Evolutionary conservation across 2,329 filamentous ascomycete genomes (phyloP), one percentile per base, ranked within the genome.

Genomic region (Colletotrichum musicola): DNA sequence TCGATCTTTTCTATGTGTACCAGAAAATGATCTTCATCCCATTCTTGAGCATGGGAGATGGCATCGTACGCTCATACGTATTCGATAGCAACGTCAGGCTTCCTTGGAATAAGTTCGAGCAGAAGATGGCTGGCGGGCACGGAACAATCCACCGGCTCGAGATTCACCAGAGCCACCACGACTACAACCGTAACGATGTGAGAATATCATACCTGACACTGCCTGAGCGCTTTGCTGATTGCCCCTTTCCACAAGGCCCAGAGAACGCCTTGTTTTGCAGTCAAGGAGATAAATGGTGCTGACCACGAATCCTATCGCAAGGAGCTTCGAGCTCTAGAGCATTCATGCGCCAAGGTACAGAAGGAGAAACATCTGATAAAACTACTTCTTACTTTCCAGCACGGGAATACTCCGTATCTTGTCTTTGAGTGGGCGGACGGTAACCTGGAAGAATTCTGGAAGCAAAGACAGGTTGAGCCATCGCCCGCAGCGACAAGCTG

Each of bases 391-490:
- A 71, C 64, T 3, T 71, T 67, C 16, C 47, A 65, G 35, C 55
- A 71, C 14, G 59, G 71, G 0, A 46, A 61, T 0, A 50, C 13
- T 35, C 63, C 13, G 3, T 73, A 63, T 49, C 56, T 73, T 7
- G 22, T 72, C 4, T 73, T 73, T 13, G 64, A 69, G 38, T 73
- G 68, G 68, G 71, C 71, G 20, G 65, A 73, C 40, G 69, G 69
- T 4, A 73, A 71, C 27, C 51, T 73, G 4, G 16, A 30, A 14
- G 42, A 72, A 16, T 67, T 67, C 38, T 69, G 67, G 67, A 22
- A 56, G 7, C 16, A 20, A 12, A 30, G 44, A 5, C 16, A 9
- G 27, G 16, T 49, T 13, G 7, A 30, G 10, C 13, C 10, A 22
- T 13, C 20, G 4, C 51, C 50, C 16, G 7, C 9, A 9, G 30